phyloP scores from a whole-genome alignment of 2,329 filamentous ascomycete species.

The Aspergillus quadrilineatus region DNA sequence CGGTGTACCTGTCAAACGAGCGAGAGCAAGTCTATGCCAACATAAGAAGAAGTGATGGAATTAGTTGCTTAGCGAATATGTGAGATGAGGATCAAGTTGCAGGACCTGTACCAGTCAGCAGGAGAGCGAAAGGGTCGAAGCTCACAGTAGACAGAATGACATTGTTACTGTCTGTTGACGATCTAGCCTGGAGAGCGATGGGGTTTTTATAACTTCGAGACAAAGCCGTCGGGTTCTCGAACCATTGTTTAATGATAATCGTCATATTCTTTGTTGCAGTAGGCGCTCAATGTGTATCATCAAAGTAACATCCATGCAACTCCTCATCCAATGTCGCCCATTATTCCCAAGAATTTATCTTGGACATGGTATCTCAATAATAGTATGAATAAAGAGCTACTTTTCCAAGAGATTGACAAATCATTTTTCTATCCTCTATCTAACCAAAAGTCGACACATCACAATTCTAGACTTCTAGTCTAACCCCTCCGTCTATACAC shows the following conservation, averaged over 20 bases:
- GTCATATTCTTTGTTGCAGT: too few relatives aligned
- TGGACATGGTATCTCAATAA: too few relatives aligned
- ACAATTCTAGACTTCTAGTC: not conserved
- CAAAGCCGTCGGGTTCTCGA: not conserved
- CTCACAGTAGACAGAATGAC: not conserved
- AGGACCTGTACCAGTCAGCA: not conserved
- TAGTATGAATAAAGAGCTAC: not conserved
- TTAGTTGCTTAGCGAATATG: not conserved
- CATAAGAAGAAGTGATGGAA: not conserved
- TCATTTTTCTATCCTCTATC: not conserved
- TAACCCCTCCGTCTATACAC: slow-evolving; percentile 14
- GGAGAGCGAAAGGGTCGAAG: not conserved
- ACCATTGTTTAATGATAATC: too few relatives aligned
- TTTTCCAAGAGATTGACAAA: not conserved
- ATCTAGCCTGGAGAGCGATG: not conserved
- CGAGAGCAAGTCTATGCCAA: not conserved
- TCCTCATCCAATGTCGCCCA: too few relatives aligned
- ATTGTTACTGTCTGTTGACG: not conserved
- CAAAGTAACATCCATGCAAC: too few relatives aligned
- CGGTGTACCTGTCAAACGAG: not conserved
- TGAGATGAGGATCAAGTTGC: not conserved
- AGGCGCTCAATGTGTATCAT: too few relatives aligned
- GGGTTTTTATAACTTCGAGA: not conserved
- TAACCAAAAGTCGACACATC: not conserved
- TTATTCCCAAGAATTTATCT: too few relatives aligned